phyloP scores from a whole-genome alignment of 2,329 filamentous ascomycete species.

The Gaeumannomyces tritici region DNA sequence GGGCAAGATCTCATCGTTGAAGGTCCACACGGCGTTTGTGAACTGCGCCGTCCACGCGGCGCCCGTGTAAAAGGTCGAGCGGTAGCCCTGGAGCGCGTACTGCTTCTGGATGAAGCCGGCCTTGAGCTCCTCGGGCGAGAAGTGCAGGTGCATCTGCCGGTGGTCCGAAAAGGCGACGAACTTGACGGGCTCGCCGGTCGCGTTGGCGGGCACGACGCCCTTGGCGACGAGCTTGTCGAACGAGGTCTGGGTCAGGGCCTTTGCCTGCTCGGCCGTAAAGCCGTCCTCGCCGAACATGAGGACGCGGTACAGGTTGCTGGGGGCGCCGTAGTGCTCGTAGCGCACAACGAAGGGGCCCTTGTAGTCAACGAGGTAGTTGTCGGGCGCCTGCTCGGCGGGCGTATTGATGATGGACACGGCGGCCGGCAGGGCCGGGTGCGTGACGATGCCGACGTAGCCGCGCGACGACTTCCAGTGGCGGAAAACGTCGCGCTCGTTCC shows the following conservation, averaged over 20 bases:
- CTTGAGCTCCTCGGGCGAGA: constrained; percentile 17
- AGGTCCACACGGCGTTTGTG: constrained; percentile 22
- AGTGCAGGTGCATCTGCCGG: constrained; percentile 20
- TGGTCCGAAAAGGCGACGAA: constrained; percentile 20
- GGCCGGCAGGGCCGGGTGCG: constrained; percentile 19
- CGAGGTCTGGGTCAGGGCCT: constrained; percentile 13
- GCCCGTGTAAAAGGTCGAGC: constrained; percentile 30
- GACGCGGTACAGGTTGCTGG: constrained; percentile 15
- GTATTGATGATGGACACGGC: constrained; percentile 18
- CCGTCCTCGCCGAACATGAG: constrained; percentile 15
- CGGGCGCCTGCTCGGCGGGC: constrained; percentile 13
- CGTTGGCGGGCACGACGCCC: constrained; percentile 12
- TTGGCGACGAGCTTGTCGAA: constrained; percentile 13
- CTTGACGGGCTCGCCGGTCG: constrained; percentile 7
- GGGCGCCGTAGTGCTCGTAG: constrained; percentile 16
- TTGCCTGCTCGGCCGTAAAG: constrained; percentile 12
- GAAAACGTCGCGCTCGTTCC: constrained; percentile 19
- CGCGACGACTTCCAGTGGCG: constrained; percentile 19
- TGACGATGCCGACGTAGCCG: constrained; percentile 21
- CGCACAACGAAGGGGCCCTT: constrained; percentile 16
- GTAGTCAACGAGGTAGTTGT: constrained; percentile 17
- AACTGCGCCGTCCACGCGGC: constrained; percentile 21
- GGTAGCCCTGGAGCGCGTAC: constrained; percentile 25
- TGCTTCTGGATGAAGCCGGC: constrained; percentile 24
- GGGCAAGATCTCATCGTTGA: constrained; percentile 7